phyloP scores from a whole-genome alignment of 2,329 filamentous ascomycete species.

The Fusarium sororula region DNA sequence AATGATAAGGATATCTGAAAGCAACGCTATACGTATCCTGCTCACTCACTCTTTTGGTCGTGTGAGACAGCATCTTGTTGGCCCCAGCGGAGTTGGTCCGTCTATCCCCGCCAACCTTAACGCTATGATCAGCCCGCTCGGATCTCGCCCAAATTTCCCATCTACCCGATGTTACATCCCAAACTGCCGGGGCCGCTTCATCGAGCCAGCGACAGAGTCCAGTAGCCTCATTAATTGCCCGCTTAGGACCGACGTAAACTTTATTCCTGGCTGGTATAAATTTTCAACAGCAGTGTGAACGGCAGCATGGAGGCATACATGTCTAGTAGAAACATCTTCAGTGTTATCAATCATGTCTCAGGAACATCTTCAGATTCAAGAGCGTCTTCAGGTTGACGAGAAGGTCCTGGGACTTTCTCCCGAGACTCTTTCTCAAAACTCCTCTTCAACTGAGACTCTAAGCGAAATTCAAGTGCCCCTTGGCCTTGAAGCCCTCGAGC shows the following conservation, averaged over 20 bases:
- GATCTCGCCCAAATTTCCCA: neutral
- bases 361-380: neutral
- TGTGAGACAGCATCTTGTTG: neutral
- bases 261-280: neutral
- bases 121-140: neutral
- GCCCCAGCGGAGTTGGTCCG: neutral
- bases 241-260: neutral
- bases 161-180: neutral
- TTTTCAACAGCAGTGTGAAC: neutral
- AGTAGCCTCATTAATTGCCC: neutral
- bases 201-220: neutral
- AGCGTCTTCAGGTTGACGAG: neutral
- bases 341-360: neutral
- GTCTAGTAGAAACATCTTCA: accelerated
- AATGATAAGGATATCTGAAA: neutral
- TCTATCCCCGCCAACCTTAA: neutral
- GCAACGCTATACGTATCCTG: too few species aligned
- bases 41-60: neutral
- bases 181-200: neutral
- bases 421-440: neutral
- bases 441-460: neutral
- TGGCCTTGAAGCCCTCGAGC: slow-evolving; percentile 1
- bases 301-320: accelerated
- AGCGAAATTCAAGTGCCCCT: neutral
- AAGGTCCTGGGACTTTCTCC: neutral